These are phyloP conservation scores for Themeda triandra DNA, from an alignment of 176 grass and related monocot genomes.

Conservation along the genomic window DNA sequence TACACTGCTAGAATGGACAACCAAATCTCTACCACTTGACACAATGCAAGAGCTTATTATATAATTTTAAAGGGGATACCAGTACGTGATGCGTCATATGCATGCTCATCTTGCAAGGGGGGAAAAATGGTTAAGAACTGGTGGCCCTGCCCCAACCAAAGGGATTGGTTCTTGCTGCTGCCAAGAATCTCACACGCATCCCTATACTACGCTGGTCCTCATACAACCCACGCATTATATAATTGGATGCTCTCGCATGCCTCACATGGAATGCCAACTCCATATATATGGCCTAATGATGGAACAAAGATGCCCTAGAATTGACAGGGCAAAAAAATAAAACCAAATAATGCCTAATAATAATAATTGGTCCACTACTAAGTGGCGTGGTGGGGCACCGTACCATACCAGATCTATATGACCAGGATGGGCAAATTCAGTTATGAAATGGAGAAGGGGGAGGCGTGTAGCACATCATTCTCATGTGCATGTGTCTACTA, in stretches of 20 bases:
- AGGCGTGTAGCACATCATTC: neutral
- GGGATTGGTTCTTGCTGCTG: slow-evolving; percentile 38
- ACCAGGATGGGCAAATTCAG: slow-evolving; percentile 33
- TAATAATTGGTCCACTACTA: neutral
- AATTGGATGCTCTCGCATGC: slow-evolving; percentile 48
- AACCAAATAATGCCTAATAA: neutral
- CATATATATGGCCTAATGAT: slow-evolving; percentile 42
- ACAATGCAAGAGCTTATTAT: neutral
- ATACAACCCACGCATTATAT: slow-evolving; percentile 31
- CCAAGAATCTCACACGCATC: slow-evolving; percentile 67
- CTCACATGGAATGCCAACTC: slow-evolving; percentile 69
- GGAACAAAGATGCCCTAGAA: slow-evolving; percentile 48
- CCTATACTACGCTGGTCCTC: slow-evolving; percentile 25
- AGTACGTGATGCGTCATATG: slow-evolving; percentile 20
- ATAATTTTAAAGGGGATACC: neutral
- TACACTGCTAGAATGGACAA: slow-evolving; percentile 20
- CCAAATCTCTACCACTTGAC: slow-evolving; percentile 38
- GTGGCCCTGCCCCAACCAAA: slow-evolving; percentile 16
- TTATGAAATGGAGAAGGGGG: slow-evolving; percentile 7
- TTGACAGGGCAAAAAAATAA: neutral
- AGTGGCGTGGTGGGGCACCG: neutral
- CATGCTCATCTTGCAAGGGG: slow-evolving; percentile 31
- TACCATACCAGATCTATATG: slow-evolving; percentile 26
- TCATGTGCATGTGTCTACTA: slow-evolving; percentile 20
- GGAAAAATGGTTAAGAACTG: neutral